Base-by-base conservation (phyloP, 805 yeast species). In the Myxozyma udenii region DNA sequence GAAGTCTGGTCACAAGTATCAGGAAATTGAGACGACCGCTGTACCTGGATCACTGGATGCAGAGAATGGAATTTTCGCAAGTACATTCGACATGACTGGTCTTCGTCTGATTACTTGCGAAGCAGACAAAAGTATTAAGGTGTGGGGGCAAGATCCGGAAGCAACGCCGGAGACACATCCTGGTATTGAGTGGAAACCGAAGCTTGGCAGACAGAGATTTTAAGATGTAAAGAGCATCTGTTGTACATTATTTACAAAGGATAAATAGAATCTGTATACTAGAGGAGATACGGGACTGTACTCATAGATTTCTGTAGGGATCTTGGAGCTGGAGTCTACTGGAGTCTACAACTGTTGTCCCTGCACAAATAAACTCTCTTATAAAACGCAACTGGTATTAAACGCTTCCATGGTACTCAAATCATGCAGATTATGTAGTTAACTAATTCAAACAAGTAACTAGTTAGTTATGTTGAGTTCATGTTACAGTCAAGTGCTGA, bases 111-210 rank as follows among this genome's bases (percentile, higher is more conserved):
- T 93, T 19, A 87, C 96, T 1, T 88, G 96, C 44, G 95, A 87
- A 62, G 81, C 87, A n/a, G 98, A 91, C 68, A 90, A 90, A 65
- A 81, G 86, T 65, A 79, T 87, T 36, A 86, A 84, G 65, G 72
- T 87, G 0, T 87, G 93, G 91, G 76, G 72, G 45, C 79, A 78
- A 53, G 73, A 67, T 44, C 66, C 69, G n/a, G 68, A 66, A 11
- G 71, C 71, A 7, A 71, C 71, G 1, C 66, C 62, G 28, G 71
- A 67, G 41, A 59, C 68, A 7, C 66, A 70, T 58, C 74, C 74
- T 21, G 72, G 72, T 2, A 54, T 69, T 18, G 62, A 61, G n/a
- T 69, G 73, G 72, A 58, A 53, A 26, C 70, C 72, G 22, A 50
- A n/a, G 26, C 46, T 57, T 11, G 57, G 51, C 11, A 43, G 58